phyloP scores from a whole-genome alignment of 2,329 filamentous ascomycete genomes.

The Aaosphaeria arxii region DNA sequence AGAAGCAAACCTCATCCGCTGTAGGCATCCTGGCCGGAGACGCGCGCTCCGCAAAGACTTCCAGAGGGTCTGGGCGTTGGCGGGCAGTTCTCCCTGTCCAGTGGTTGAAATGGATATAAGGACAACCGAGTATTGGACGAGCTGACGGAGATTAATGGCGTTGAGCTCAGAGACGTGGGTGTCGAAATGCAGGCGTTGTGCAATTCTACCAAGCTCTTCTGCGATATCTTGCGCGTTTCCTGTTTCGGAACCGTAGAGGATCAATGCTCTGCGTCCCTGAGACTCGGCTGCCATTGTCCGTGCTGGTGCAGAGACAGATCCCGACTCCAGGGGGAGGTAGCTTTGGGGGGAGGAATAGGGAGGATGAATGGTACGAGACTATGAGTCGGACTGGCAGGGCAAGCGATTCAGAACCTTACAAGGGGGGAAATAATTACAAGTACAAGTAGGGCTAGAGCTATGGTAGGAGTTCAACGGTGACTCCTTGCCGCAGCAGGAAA shows the following conservation, averaged over 20 bases:
- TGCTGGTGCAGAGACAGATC: neutral
- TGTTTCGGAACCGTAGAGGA: slow-evolving; percentile 93
- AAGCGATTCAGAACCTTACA: too few species aligned
- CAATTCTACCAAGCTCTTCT: slow-evolving; percentile 72
- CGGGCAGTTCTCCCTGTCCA: slow-evolving; percentile 88
- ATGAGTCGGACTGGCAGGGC: too few species aligned
- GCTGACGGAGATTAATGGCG: slow-evolving; percentile 62
- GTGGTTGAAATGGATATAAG: slow-evolving; percentile 88
- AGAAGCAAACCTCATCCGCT: slow-evolving; percentile 69
- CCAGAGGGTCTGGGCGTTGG: slow-evolving; percentile 82
- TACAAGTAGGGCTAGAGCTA: too few species aligned
- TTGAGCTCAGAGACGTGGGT: slow-evolving; percentile 77
- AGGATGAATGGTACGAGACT: too few species aligned
- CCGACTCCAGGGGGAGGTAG: too few species aligned
- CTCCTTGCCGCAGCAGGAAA: too few species aligned
- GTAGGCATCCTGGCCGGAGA: slow-evolving; percentile 68
- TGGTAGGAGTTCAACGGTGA: too few species aligned
- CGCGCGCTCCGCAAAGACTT: slow-evolving; percentile 76
- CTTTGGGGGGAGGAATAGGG: too few species aligned
- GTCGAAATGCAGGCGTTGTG: slow-evolving; percentile 75
- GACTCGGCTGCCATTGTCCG: slow-evolving; percentile 17
- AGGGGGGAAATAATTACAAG: too few species aligned
- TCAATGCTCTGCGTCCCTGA: slow-evolving; percentile 52
- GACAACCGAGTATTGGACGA: slow-evolving; percentile 53
- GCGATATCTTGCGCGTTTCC: slow-evolving; percentile 92